Conservation (phyloP, 2,329 filamentous ascomycete species). For the Fusarium tanahbumbuense region DNA sequence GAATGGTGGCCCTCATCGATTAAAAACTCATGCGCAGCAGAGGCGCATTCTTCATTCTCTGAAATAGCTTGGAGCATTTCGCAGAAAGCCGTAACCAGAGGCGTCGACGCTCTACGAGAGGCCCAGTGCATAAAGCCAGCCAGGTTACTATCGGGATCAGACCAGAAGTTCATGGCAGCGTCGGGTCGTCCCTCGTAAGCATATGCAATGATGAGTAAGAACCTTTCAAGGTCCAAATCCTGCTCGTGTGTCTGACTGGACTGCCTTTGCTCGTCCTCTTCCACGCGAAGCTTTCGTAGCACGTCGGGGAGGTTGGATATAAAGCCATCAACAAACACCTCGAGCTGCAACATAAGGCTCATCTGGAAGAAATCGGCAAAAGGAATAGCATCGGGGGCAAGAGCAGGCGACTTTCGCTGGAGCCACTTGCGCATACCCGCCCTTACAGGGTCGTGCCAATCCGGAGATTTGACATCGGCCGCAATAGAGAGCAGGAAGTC, state of each 20-base stretch:
- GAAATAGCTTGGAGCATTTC: constrained; percentile 94
- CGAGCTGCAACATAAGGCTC: constrained; percentile 82
- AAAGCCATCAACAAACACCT: constrained; percentile 89
- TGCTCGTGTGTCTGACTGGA: constrained; percentile 73
- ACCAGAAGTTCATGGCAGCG: constrained; percentile 90
- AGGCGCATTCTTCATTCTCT: constrained; percentile 83
- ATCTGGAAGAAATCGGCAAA: constrained; percentile 79
- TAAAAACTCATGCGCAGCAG: constrained; percentile 87
- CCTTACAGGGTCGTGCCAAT: constrained; percentile 90
- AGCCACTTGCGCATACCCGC: constrained; percentile 84
- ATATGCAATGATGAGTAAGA: constrained; percentile 91
- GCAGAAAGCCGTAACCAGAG: constrained; percentile 95
- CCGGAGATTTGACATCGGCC: constrained; percentile 80
- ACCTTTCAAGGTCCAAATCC: constrained; percentile 83
- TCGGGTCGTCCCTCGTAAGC: constrained; percentile 88
- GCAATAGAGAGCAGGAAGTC: constrained; percentile 90
- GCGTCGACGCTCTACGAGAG: constrained; percentile 93
- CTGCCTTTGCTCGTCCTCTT: constrained; percentile 89
- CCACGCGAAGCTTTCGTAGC: constrained; percentile 83
- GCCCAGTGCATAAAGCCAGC: constrained; percentile 97
- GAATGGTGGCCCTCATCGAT: constrained; percentile 83
- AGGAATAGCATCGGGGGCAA: constrained; percentile 74
- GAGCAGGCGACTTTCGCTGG: constrained; percentile 79
- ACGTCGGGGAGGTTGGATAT: constrained; percentile 96
- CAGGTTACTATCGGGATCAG: constrained; percentile 89